Evolutionary conservation across 345 rosid genomes (phyloP), one percentile per base, ranked within the genome.

Genomic region (Moricandia arvensis): DNA sequence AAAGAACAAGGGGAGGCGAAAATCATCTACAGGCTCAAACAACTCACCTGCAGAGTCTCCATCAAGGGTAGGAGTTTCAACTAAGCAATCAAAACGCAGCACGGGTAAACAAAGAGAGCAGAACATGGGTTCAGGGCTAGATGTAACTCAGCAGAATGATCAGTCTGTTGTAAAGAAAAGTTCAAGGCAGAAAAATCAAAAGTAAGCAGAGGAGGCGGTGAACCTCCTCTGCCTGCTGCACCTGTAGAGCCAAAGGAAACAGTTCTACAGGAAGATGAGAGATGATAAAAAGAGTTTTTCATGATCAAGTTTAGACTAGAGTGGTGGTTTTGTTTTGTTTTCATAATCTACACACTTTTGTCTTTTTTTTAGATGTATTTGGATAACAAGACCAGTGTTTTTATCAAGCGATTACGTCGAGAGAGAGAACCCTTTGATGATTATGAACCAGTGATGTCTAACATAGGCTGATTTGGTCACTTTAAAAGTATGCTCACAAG

Each of bases 1-100:
- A 0, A 73, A 27, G 63, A 78, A 71, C 63, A 78, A 79, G 2
- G 78, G 75, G n/a, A 73, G 78, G 9, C 82, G 78, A 68, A 79
- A 79, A 55, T 10, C 74, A 41, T 79, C 78, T 0, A 68, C 78
- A 41, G 18, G 78, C 7, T 41, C 70, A 68, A 61, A 43, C 69
- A 21, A 21, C 24, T 79, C 82, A 26, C 78, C 82, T 1, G 0
- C 73, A 1, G 78, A 79, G 37, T 79, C 81, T 68, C 81, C 78
- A 41, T 17, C 77, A 38, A 73, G 70, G 9, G 69, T 2, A 21
- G 24, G 24, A 21, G 24, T 21, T 21, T 21, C 24, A 21, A 21
- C 24, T 21, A 21, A 21, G 24, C 24, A 21, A 21, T 21, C 82
- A 43, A 79, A 7, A 63, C 75, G 78, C 2, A 68, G 53, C 3